These are phyloP conservation scores for Lactarius hatsudake DNA, from an alignment of 768 basidiomycete genomes.

Conservation along the genomic window DNA sequence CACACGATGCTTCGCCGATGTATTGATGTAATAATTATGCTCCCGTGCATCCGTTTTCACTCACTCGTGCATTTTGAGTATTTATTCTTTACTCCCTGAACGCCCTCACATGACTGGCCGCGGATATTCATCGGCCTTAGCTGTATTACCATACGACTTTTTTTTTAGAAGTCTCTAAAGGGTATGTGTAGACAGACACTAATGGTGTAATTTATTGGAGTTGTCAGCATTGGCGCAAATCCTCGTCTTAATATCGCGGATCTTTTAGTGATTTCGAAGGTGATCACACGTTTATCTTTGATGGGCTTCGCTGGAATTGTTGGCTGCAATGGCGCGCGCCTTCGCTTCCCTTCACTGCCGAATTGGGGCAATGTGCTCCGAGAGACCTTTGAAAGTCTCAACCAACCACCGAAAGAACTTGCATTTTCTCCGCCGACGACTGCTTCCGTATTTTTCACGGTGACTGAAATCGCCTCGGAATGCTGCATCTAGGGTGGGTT, in stretches of 20 bases:
- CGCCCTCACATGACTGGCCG: slow-evolving; percentile 16
- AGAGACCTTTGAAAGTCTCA: not conserved
- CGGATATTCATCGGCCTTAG: slow-evolving; percentile 18
- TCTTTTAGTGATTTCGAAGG: slow-evolving; percentile 16
- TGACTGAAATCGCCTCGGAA: not conserved
- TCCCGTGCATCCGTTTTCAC: slow-evolving; percentile 4
- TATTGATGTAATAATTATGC: slow-evolving; percentile 27
- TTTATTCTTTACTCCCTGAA: slow-evolving; percentile 19
- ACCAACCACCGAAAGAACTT: not conserved
- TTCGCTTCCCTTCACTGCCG: slow-evolving; percentile 5
- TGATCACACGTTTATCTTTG: slow-evolving; percentile 13
- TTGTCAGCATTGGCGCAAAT: slow-evolving; percentile 25
- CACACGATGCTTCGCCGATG: slow-evolving; percentile 15
- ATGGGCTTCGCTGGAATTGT: slow-evolving; percentile 19
- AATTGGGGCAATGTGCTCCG: slow-evolving; percentile 3
- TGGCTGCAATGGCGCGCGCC: not conserved
- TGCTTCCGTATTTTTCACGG: not conserved
- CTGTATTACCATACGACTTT: slow-evolving; percentile 27
- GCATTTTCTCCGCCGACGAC: not conserved
- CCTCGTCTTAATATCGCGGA: slow-evolving; percentile 18
- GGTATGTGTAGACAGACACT: slow-evolving; percentile 24
- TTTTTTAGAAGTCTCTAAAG: slow-evolving; percentile 25
- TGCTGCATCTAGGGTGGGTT: not conserved
- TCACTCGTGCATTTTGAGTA: slow-evolving; percentile 15
- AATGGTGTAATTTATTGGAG: slow-evolving; percentile 26